phyloP scores from a whole-genome alignment of 495 filamentous ascomycete species.

The Parmelia sp. region DNA sequence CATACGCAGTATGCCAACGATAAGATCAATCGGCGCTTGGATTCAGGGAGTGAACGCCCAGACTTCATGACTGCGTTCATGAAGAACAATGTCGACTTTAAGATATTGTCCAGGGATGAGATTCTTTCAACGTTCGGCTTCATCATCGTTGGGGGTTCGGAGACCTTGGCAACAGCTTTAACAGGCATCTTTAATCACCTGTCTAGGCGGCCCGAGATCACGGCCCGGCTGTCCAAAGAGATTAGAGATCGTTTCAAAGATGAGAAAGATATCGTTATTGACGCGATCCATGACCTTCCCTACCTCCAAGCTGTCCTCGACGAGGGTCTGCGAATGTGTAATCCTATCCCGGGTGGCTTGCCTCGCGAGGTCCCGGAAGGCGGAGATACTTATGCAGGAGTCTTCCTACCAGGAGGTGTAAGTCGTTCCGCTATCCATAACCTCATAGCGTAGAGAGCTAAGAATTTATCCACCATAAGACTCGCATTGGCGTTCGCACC shows the following conservation, averaged over 20 bases:
- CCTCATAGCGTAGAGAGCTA: no score
- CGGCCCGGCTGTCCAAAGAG: constrained; percentile 31
- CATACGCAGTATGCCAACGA: no score
- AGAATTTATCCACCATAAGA: no score
- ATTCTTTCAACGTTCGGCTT: constrained; percentile 24
- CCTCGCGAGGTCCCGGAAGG: constrained; percentile 22
- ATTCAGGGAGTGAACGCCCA: constrained; percentile 25
- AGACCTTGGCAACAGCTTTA: constrained; percentile 41
- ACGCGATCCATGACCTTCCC: constrained; percentile 29
- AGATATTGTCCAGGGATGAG: constrained; percentile 26
- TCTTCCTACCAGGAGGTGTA: constrained; percentile 23
- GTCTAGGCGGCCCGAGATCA: constrained; percentile 28
- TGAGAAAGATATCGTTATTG: constrained; percentile 34
- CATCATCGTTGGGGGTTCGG: constrained; percentile 37
- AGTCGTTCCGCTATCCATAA: no score
- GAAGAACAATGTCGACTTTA: constrained; percentile 18
- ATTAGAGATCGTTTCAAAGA: constrained; percentile 31
- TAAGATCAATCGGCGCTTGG: constrained; percentile 31
- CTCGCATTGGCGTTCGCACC: constrained; percentile 8
- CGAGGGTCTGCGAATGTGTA: constrained; percentile 30
- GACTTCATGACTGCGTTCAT: constrained; percentile 27
- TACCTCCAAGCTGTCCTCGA: constrained; percentile 32
- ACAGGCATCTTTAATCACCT: constrained; percentile 39
- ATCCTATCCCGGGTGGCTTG: constrained; percentile 25
- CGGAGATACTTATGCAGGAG: constrained; percentile 22